Percentiles rank a stretch among this genome's conserved stretches.
Evolutionary conservation across 768 basidiomycete genomes (phyloP).

Genomic region (Tulasnella sp.): DNA sequence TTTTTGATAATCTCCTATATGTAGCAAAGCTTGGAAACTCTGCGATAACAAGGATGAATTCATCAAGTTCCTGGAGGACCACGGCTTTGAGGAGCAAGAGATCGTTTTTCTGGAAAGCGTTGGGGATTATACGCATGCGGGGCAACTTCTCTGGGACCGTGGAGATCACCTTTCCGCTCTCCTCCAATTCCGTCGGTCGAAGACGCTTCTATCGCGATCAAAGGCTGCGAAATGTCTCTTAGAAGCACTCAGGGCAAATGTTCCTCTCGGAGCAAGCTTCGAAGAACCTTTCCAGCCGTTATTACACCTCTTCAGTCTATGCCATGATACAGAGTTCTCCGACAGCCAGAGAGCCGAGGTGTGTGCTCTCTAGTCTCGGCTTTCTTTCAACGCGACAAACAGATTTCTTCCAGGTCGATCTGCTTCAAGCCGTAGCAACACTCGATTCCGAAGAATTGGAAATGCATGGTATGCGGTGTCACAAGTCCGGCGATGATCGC

Average conservation of each 20-base stretch:
- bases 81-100: conserved; percentile 44
- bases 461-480: not conserved
- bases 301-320: too few species aligned
- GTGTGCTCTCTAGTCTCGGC: too few species aligned
- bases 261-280: not conserved
- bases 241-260: not conserved
- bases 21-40: conserved; percentile 42
- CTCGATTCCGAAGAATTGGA: not conserved
- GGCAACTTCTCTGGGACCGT: conserved; percentile 44
- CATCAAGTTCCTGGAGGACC: conserved; percentile 49
- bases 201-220: not conserved
- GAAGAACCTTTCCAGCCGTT: too few species aligned
- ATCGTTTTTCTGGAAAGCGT: conserved; percentile 39
- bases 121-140: conserved; percentile 43
- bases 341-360: not conserved
- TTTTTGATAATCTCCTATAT: too few species aligned
- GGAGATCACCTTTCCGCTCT: conserved; percentile 26
- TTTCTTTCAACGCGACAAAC: not conserved
- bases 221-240: not conserved
- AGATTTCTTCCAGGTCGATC: not conserved
- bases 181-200: not conserved
- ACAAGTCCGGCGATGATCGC: not conserved
- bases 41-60: conserved; percentile 48
- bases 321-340: too few species aligned
- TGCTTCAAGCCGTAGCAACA: not conserved